Conservation (phyloP, 768 basidiomycete genomes). For the Guyanaporus albipodus region DNA sequence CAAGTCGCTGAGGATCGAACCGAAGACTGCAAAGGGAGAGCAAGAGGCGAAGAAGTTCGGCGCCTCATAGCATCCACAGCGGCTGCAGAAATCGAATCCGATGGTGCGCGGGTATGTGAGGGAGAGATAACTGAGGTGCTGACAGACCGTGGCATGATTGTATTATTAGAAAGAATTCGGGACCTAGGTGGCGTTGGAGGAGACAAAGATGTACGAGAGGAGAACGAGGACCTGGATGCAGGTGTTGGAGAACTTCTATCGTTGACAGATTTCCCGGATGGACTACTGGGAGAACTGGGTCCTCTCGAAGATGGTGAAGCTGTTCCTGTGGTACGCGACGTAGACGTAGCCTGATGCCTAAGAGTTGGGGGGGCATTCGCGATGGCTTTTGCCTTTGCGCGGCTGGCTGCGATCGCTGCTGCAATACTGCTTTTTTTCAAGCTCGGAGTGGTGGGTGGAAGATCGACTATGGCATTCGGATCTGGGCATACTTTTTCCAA, state of each 20-base stretch:
- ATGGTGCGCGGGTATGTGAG: constrained; percentile 43
- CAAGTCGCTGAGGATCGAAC: constrained; percentile 35
- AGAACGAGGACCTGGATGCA: constrained; percentile 43
- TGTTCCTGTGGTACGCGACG: constrained; percentile 49
- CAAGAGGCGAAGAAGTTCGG: constrained; percentile 51
- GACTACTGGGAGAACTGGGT: constrained; percentile 40
- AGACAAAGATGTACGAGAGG: constrained; percentile 45
- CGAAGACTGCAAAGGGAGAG: constrained; percentile 26
- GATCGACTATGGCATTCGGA: constrained; percentile 37
- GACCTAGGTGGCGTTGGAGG: constrained; percentile 42
- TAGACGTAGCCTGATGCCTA: constrained; percentile 78
- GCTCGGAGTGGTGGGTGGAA: constrained; percentile 50
- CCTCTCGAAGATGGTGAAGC: constrained; percentile 40
- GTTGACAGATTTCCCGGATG: constrained; percentile 39
- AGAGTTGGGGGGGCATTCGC: constrained; percentile 77
- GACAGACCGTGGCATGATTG: constrained; percentile 40
- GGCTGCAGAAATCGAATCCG: constrained; percentile 32
- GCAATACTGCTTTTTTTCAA: constrained; percentile 79
- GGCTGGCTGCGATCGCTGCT: constrained; percentile 85
- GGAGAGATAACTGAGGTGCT: constrained; percentile 31
- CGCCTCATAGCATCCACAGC: constrained; percentile 32
- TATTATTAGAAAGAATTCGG: constrained; percentile 38
- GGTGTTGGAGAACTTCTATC: constrained; percentile 37
- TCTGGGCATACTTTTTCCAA: constrained; percentile 82
- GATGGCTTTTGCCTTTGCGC: constrained; percentile 82